Evolutionary conservation across 768 basidiomycete genomes (phyloP).

Genomic region (Chlorophyllum brunneum): DNA sequence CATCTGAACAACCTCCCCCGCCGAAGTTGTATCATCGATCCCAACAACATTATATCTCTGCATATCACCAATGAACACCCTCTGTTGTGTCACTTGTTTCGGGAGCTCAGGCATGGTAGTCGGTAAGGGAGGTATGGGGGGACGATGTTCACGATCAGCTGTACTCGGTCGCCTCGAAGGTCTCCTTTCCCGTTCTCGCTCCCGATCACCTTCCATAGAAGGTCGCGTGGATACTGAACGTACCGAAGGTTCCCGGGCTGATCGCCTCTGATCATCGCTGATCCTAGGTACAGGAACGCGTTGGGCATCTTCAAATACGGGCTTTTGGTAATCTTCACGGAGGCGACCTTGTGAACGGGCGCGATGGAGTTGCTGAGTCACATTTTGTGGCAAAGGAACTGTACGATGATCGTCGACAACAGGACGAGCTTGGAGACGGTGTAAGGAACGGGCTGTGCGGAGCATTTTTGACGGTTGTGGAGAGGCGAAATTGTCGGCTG

Average conservation of each 20-base stretch:
- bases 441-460: neutral
- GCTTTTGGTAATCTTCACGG: conserved; percentile 6
- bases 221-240: conserved; percentile 18
- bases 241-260: neutral
- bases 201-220: conserved; percentile 23
- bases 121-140: conserved; percentile 13
- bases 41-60: conserved; percentile 76
- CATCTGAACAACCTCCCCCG: conserved; percentile 66
- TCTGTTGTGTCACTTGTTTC: conserved; percentile 50
- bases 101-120: conserved; percentile 30
- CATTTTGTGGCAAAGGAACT: neutral
- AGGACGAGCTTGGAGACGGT: neutral
- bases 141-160: conserved; percentile 9
- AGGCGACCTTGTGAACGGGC: conserved; percentile 12
- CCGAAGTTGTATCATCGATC: conserved; percentile 61
- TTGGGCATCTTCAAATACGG: conserved; percentile 8
- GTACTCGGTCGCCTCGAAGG: conserved; percentile 21
- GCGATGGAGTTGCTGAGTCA: neutral
- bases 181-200: conserved; percentile 15
- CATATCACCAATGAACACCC: conserved; percentile 74
- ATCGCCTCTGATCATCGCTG: conserved; percentile 2
- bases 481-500: neutral
- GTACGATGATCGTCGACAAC: neutral
- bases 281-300: conserved; percentile 8
- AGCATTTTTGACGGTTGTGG: neutral